Conservation (phyloP, 1,284 basidiomycete genomes). For the Golubevia pallescens region DNA sequence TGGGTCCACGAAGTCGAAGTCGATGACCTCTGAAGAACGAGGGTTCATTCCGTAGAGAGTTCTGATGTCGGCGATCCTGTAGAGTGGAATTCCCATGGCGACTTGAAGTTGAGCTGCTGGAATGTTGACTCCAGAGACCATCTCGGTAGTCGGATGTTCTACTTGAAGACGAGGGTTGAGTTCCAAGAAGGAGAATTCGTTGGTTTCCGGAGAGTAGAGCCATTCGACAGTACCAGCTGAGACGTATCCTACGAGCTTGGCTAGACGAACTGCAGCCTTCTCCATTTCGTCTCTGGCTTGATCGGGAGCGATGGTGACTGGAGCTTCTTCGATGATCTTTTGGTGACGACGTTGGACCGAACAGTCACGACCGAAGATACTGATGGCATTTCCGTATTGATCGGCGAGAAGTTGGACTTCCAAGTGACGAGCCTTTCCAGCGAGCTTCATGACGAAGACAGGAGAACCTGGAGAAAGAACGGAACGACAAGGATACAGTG, state of each 20-base stretch:
- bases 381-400: constrained; percentile 99
- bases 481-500: too few relatives aligned
- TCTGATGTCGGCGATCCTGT: constrained; percentile 94
- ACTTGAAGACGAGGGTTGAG: constrained; percentile 99
- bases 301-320: constrained; percentile 85
- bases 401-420: constrained; percentile 98
- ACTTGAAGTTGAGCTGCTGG: constrained; percentile 96
- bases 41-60: constrained; percentile 80
- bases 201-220: constrained; percentile 91
- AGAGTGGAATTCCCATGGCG: constrained; percentile 96
- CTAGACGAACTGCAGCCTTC: constrained; percentile 93
- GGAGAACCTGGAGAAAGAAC: constrained; percentile 80
- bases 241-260: constrained; percentile 98
- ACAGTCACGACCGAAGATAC: constrained; percentile 97
- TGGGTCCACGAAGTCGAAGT: constrained; percentile 92
- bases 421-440: constrained; percentile 93
- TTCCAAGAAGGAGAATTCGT: constrained; percentile 96
- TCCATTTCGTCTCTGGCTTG: constrained; percentile 91
- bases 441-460: constrained; percentile 99
- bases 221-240: constrained; percentile 99
- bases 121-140: constrained; percentile 98
- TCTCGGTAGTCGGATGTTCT: constrained; percentile 98
- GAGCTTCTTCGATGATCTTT: constrained; percentile 99
- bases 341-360: constrained; percentile 99
- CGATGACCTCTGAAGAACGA: constrained; percentile 68